Evolutionary conservation across 2,329 filamentous ascomycete genomes (phyloP), one percentile per base, ranked within the genome.

Genomic region (Plectosphaerella cucumerina): DNA sequence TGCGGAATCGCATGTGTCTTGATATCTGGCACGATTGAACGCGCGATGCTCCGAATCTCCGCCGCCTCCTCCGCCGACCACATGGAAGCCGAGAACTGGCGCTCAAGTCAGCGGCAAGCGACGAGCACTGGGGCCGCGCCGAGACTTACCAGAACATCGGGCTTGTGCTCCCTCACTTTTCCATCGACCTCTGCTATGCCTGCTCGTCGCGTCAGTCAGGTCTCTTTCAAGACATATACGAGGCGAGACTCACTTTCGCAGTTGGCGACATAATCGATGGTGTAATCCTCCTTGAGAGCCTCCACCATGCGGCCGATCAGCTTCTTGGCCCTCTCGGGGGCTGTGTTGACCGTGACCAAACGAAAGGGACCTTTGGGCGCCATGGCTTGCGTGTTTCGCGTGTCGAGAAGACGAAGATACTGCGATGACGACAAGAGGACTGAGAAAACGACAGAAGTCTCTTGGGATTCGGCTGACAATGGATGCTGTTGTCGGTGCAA

Each of bases 281-380:
- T 80, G 65, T 87, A 88, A 37, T 69, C 70, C 50, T 85, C 82
- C 62, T 82, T 84, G 31, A 89, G 66, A 12, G 74, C 76, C 50
- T 85, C 80, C 11, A 78, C 73, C 35, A 89, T 66, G 0, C 80
- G 75, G 11, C 84, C 84, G 59, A 86, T 79, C 33, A 89, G 66
- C 8, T 72, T 68, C 67, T 82, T 80, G 33, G 85, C 85, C 50
- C 84, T 74, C 55, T 86, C 84, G 1, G 85, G 84, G 2, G 78
- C 82, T 2, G 78, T 86, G 68, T 87, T 88, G 57, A 88, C 83
- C 2, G 83, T 88, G 26, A 87, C 77, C 12, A 88, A 76, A 58
- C 73, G 78, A 68, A 76, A 87, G 3, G 82, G 82, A 17, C 81
- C 81, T 57, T 75, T 73, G 14, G 76, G 70, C 51, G 64, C 26